Conservation (phyloP, 208 protist species). For the Leishmania amazonensis region DNA sequence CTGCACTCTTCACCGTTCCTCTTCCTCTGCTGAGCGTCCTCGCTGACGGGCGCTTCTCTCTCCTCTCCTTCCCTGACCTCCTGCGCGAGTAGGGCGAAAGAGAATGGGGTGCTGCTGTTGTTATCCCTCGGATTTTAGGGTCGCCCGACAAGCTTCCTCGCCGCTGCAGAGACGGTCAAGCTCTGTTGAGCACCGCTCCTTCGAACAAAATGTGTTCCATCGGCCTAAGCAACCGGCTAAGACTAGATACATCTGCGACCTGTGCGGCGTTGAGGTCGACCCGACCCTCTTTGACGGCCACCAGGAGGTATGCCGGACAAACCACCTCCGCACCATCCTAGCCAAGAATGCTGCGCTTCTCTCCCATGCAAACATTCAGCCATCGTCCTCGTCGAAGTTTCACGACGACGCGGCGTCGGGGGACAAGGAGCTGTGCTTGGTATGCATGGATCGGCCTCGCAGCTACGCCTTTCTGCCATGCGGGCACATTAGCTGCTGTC, state of each 20-base stretch:
- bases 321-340: constrained; percentile 27
- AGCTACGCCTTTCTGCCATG: constrained; percentile 88
- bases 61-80: background rate
- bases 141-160: background rate
- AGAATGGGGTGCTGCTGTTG: constrained; percentile 30
- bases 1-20: background rate
- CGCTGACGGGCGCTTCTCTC: background rate
- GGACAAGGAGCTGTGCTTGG: constrained; percentile 73
- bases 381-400: constrained; percentile 16
- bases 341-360: constrained; percentile 28
- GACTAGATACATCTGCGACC: constrained; percentile 26
- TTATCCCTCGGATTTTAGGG: background rate
- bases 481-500: constrained; percentile 80
- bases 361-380: constrained; percentile 16
- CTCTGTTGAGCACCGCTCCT: constrained; percentile 7
- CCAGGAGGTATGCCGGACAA: constrained; percentile 54
- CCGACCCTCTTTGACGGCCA: constrained; percentile 62
- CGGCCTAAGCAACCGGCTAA: background rate
- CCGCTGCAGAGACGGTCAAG: constrained; percentile 8
- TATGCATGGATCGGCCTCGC: constrained; percentile 64
- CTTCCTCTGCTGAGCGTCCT: background rate
- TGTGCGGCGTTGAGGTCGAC: constrained; percentile 54
- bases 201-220: background rate
- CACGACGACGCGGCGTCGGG: constrained; percentile 16
- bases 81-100: background rate